Percentiles rank a stretch among this genome's conserved stretches.
Evolutionary conservation across 2,329 filamentous ascomycete genomes (phyloP).

Genomic region (Colletotrichum phormii): DNA sequence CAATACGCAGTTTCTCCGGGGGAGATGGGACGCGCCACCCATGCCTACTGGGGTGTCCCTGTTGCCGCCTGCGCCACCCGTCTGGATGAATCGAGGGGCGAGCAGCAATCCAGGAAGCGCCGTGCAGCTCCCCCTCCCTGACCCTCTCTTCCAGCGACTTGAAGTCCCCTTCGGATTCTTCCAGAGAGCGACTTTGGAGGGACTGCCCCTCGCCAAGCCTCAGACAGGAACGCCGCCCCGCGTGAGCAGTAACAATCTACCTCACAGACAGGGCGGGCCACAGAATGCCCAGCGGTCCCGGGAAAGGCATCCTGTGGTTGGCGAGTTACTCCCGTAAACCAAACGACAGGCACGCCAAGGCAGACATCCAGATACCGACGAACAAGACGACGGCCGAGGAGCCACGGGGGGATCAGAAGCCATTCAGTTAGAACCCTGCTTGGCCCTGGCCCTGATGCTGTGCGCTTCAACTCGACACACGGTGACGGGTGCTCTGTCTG

Average conservation of each 20-base stretch:
- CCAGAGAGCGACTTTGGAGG: background rate
- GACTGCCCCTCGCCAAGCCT: conserved; percentile 3
- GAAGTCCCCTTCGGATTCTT: no score
- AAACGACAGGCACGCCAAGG: conserved; percentile 4
- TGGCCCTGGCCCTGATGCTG: background rate
- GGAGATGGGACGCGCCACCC: conserved; percentile 7
- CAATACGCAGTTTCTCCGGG: conserved; percentile 2
- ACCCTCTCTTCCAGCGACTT: no score
- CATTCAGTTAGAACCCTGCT: background rate
- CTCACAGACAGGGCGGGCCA: background rate
- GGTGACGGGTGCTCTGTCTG: background rate
- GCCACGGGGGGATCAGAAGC: background rate
- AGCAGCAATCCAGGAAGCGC: no score
- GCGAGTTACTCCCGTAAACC: background rate
- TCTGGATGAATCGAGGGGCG: conserved; percentile 13
- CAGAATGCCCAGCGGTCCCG: background rate
- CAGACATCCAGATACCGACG: background rate
- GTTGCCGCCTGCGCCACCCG: conserved; percentile 23
- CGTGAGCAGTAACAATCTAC: background rate
- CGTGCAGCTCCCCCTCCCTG: no score
- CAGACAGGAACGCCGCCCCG: background rate
- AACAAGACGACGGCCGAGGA: background rate
- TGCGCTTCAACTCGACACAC: background rate
- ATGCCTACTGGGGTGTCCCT: conserved; percentile 7
- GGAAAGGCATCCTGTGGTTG: background rate